Percentiles rank a stretch among this genome's conserved stretches.
Conservation (phyloP, 495 filamentous ascomycete species). For the Xylaria longipes region DNA sequence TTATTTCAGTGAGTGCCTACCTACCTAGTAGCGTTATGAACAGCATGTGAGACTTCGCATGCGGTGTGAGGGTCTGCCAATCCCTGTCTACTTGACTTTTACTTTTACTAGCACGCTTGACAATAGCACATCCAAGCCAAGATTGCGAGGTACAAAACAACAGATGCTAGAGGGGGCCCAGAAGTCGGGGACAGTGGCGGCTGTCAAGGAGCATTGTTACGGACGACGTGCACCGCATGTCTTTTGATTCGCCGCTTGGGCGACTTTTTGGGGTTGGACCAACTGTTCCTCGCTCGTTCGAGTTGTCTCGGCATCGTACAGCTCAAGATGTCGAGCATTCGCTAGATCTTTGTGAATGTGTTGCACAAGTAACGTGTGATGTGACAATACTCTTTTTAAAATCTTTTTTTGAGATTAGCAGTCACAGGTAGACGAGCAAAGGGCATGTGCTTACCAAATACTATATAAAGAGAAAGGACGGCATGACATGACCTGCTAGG, state of each 20-base stretch:
- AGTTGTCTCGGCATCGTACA: constrained; percentile 19
- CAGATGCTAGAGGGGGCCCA: neutral
- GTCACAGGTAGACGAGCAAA: constrained; percentile 7
- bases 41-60: neutral
- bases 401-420: neutral
- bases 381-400: constrained; percentile 6
- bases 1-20: neutral
- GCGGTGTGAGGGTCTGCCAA: neutral
- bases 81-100: neutral
- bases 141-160: neutral
- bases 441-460: neutral
- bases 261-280: neutral
- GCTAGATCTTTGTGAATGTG: constrained; percentile 11
- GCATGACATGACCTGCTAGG: neutral
- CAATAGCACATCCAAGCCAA: neutral
- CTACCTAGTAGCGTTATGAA: neutral
- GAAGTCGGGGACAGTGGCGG: neutral
- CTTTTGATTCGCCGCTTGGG: neutral
- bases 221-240: neutral
- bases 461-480: neutral
- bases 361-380: constrained; percentile 12
- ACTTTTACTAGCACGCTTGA: neutral
- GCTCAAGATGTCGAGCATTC: constrained; percentile 7
- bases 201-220: neutral
- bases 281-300: neutral